Evolutionary conservation across 2,329 filamentous ascomycete species (phyloP).

Genomic region (Aspergillus fructus): DNA sequence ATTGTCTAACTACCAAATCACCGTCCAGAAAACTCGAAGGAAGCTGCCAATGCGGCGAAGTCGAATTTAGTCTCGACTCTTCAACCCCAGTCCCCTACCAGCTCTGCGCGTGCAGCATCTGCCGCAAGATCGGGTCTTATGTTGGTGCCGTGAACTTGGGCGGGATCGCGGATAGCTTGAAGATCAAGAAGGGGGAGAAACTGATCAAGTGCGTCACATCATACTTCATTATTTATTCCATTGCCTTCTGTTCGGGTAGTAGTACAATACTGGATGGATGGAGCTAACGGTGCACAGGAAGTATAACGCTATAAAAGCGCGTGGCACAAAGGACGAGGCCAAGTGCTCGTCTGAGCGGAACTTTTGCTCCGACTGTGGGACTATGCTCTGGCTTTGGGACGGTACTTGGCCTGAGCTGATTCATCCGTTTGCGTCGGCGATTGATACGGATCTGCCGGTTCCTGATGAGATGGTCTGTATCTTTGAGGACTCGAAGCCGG

Average conservation of each 20-base stretch:
- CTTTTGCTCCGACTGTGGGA: conserved; percentile 49
- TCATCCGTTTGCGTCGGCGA: conserved; percentile 51
- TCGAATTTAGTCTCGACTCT: conserved; percentile 49
- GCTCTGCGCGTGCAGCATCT: conserved; percentile 51
- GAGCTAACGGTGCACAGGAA: conserved; percentile 28
- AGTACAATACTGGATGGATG: too few relatives aligned
- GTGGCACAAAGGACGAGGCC: conserved; percentile 40
- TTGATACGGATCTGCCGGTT: conserved; percentile 47
- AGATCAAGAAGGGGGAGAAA: conserved; percentile 43
- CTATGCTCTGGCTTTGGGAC: conserved; percentile 51
- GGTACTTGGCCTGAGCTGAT: conserved; percentile 49
- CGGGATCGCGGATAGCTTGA: conserved; percentile 43
- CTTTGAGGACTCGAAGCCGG: conserved; percentile 44
- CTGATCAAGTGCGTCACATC: conserved; percentile 42
- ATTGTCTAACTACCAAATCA: conserved; percentile 5
- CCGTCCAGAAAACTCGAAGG: conserved; percentile 45
- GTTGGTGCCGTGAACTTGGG: conserved; percentile 49
- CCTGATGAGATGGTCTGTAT: conserved; percentile 51
- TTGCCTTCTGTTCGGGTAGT: background rate
- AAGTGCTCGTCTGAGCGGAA: conserved; percentile 45
- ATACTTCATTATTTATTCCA: too few relatives aligned
- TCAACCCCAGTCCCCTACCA: conserved; percentile 51
- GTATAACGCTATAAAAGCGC: conserved; percentile 46
- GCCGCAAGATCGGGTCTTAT: conserved; percentile 49
- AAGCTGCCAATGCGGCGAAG: conserved; percentile 50